These are phyloP conservation scores for Cryptococcus sp. DNA, from an alignment of 1,284 basidiomycete species.

Conservation along the genomic window DNA sequence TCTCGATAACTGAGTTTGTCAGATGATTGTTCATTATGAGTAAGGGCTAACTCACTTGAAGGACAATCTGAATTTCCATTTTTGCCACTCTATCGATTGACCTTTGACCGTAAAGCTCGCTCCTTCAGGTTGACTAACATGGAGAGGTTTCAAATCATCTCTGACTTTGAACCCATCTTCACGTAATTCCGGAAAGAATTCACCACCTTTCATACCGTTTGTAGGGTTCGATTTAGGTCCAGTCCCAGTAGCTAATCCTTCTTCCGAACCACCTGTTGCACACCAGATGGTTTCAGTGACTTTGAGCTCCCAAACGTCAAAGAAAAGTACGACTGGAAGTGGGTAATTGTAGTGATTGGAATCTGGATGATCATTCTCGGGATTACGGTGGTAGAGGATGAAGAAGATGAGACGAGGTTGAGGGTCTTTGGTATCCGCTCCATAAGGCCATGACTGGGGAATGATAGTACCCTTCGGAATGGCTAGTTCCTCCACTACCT, in stretches of 20 bases:
- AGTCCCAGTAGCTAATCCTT: constrained; percentile 24
- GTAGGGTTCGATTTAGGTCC: constrained; percentile 19
- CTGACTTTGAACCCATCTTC: constrained; percentile 36
- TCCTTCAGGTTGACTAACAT: constrained; percentile 82
- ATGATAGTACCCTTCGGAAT: not conserved
- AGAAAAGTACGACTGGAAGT: constrained; percentile 40
- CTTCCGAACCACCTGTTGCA: not conserved
- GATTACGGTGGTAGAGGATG: not conserved
- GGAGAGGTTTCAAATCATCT: constrained; percentile 74
- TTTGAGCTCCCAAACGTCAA: constrained; percentile 21
- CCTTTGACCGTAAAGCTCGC: constrained; percentile 83
- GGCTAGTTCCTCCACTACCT: not conserved
- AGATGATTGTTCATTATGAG: not conserved
- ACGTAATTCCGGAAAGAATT: constrained; percentile 41
- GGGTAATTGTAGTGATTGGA: constrained; percentile 44
- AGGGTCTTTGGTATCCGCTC: not conserved
- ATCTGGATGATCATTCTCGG: constrained; percentile 7
- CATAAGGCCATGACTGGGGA: not conserved
- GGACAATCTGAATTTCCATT: constrained; percentile 25
- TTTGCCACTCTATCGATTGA: constrained; percentile 51
- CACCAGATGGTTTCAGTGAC: not conserved
- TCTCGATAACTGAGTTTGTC: constrained; percentile 35
- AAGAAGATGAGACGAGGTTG: not conserved
- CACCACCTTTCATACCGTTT: constrained; percentile 20
- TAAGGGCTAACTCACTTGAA: constrained; percentile 4